phyloP scores from a whole-genome alignment of 2,329 filamentous ascomycete genomes.

The Leptosphaerulina australis region DNA sequence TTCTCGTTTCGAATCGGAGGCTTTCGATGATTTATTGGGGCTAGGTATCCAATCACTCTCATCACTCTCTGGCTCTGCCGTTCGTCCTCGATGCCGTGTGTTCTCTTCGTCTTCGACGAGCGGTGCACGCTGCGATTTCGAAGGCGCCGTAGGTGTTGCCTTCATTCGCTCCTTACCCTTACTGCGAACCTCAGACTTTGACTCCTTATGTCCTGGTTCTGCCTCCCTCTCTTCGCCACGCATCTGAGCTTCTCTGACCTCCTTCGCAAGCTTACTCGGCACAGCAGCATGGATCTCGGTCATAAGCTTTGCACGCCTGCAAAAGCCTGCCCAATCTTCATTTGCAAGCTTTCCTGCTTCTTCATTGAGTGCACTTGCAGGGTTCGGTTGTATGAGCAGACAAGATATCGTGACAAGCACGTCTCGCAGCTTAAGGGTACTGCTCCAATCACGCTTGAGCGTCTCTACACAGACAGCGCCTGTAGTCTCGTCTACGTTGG shows the following conservation, averaged over 20 bases:
- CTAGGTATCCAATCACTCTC: slow-evolving; percentile 48
- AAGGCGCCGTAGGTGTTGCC: slow-evolving; percentile 20
- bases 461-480: slow-evolving; percentile 70
- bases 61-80: slow-evolving; percentile 35
- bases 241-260: slow-evolving; percentile 60
- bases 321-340: slow-evolving; percentile 64
- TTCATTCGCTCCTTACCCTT: slow-evolving; percentile 34
- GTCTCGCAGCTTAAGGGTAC: slow-evolving; percentile 63
- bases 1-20: slow-evolving; percentile 14
- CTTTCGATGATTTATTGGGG: slow-evolving; percentile 28
- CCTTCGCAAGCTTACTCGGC: slow-evolving; percentile 52
- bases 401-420: slow-evolving; percentile 65
- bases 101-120: slow-evolving; percentile 45
- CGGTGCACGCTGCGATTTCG: slow-evolving; percentile 28
- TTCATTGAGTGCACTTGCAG: slow-evolving; percentile 67
- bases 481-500: slow-evolving; percentile 67
- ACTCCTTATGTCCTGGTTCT: slow-evolving; percentile 19
- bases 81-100: slow-evolving; percentile 26
- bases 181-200: slow-evolving; percentile 26
- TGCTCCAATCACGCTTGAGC: slow-evolving; percentile 67
- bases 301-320: slow-evolving; percentile 64
- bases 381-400: slow-evolving; percentile 67
- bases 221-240: slow-evolving; percentile 57
- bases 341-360: slow-evolving; percentile 62
- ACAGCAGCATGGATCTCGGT: slow-evolving; percentile 65